Conservation (phyloP, 495 filamentous ascomycete species). For the Amorphotheca resinae region DNA sequence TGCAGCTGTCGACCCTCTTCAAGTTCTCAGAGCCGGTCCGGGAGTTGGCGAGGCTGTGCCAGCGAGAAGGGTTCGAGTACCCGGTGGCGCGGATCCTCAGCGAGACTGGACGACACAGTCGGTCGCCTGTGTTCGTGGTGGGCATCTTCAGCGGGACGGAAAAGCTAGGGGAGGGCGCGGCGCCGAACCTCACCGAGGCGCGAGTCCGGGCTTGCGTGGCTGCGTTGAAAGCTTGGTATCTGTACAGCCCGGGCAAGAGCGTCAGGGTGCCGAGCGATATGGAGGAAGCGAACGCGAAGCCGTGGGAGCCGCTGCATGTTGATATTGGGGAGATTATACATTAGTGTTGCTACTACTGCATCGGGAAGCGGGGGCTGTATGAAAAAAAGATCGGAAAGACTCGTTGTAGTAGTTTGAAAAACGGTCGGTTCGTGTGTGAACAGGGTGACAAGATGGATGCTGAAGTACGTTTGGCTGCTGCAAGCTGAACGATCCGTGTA, state of each 20-base stretch:
- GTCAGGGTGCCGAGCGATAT: slow-evolving; percentile 70
- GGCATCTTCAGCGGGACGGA: slow-evolving; percentile 83
- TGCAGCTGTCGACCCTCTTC: slow-evolving; percentile 67
- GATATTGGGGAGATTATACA: slow-evolving; percentile 73
- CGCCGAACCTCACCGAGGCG: slow-evolving; percentile 61
- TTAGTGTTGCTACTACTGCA: slow-evolving; percentile 12
- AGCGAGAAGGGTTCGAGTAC: slow-evolving; percentile 73
- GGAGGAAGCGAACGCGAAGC: slow-evolving; percentile 39
- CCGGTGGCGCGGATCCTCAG: slow-evolving; percentile 77
- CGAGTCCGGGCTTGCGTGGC: slow-evolving; percentile 66
- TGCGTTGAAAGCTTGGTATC: slow-evolving; percentile 86
- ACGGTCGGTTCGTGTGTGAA: too few relatives aligned
- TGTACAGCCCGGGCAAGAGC: slow-evolving; percentile 64
- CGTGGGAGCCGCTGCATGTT: slow-evolving; percentile 77
- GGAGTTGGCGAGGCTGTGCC: slow-evolving; percentile 69
- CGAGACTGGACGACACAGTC: slow-evolving; percentile 74
- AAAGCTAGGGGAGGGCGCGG: slow-evolving; percentile 78
- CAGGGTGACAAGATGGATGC: too few relatives aligned
- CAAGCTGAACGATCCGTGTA: too few relatives aligned
- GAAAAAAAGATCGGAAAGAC: slow-evolving; percentile 1
- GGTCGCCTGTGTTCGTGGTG: slow-evolving; percentile 85
- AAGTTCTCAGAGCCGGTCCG: slow-evolving; percentile 68
- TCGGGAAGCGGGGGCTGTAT: slow-evolving; percentile 6
- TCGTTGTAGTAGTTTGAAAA: not conserved
- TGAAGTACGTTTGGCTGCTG: too few relatives aligned